A percentile compares a stretch with the other conserved stretches of the same genome.
phyloP scores from a whole-genome alignment of 306 rosid genomes.

The Coriaria nepalensis region DNA sequence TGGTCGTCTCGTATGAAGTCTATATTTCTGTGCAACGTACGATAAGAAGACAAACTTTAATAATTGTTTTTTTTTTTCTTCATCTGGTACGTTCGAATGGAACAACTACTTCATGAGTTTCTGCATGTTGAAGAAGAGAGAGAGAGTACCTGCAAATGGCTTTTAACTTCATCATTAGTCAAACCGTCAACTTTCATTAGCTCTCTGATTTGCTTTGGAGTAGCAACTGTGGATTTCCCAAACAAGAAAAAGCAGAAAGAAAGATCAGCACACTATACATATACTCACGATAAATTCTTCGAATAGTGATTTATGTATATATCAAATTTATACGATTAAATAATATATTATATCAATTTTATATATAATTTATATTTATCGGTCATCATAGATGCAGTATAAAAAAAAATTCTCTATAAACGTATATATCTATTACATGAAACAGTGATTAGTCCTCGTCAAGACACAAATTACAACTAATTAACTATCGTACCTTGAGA shows the following conservation, averaged over 20 bases:
- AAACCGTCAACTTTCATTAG: conserved; percentile 99
- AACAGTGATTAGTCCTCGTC: background rate
- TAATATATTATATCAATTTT: too few species aligned
- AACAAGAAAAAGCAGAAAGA: background rate
- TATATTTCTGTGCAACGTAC: conserved; percentile 52
- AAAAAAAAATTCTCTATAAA: too few species aligned
- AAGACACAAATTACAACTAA: background rate
- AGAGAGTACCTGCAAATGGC: conserved; percentile 82
- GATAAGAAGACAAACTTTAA: background rate
- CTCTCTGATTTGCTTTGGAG: conserved; percentile 97
- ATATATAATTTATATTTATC: too few species aligned
- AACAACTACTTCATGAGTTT: too few species aligned
- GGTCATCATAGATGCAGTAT: too few species aligned
- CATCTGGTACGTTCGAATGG: too few species aligned
- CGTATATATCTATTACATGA: background rate
- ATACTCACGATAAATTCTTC: too few species aligned
- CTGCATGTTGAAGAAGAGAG: conserved; percentile 1
- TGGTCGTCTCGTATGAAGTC: conserved; percentile 93
- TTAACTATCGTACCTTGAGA: conserved; percentile 58
- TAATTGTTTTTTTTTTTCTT: background rate
- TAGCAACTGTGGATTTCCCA: conserved; percentile 50
- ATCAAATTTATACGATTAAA: too few species aligned
- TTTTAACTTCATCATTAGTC: conserved; percentile 99
- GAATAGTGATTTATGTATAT: too few species aligned
- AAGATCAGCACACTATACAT: conserved; percentile 2